Conservation (phyloP, 169 alveolate species). For the Plasmodium knowlesi region DNA sequence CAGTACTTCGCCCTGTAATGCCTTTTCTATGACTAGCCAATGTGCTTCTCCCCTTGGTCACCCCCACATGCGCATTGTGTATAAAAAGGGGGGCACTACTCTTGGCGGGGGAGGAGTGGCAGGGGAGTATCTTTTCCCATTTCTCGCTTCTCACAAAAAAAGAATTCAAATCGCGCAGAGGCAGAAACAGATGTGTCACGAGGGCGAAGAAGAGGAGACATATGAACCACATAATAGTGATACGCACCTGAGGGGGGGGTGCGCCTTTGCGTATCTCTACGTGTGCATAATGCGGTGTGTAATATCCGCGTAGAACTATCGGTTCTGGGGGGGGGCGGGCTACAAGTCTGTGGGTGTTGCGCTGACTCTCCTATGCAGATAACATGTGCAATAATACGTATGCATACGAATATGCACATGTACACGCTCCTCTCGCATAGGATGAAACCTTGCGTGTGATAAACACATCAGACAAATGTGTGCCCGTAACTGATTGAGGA, state of each 20-base stretch:
- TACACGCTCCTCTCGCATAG: background rate
- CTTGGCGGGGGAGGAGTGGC: background rate
- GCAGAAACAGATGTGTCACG: conserved; percentile 3
- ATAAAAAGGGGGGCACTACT: conserved; percentile 21
- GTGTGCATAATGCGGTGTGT: background rate
- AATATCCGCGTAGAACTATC: background rate
- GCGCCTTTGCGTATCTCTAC: background rate
- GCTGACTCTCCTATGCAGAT: background rate
- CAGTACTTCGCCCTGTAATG: background rate
- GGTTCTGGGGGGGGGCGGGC: background rate
- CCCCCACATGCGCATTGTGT: background rate
- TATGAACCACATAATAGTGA: conserved; percentile 55
- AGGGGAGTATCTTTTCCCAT: background rate
- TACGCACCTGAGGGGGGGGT: background rate
- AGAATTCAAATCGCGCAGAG: background rate
- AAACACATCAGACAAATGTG: background rate
- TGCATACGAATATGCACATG: background rate
- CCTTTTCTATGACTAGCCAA: background rate
- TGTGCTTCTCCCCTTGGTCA: background rate
- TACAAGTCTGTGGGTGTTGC: background rate
- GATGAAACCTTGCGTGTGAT: background rate
- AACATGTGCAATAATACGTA: background rate
- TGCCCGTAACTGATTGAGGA: background rate
- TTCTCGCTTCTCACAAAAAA: conserved; percentile 49
- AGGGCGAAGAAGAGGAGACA: conserved; percentile 22